These are phyloP conservation scores for Massarina eburnea DNA, from an alignment of 2,329 filamentous ascomycete species.

Conservation along the genomic window DNA sequence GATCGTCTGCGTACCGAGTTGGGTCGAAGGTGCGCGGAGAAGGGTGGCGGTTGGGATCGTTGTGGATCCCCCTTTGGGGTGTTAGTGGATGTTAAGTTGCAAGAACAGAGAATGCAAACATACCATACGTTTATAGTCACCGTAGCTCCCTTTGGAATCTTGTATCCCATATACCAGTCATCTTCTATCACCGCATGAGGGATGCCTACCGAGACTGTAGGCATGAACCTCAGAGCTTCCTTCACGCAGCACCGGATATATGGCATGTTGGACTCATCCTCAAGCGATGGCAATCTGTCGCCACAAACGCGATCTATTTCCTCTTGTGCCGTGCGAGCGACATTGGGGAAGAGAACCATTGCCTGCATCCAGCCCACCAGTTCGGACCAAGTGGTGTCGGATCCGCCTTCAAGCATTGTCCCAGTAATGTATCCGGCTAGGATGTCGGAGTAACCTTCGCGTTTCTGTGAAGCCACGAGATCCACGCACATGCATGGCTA, in stretches of 20 bases:
- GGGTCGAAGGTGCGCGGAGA: slow-evolving; percentile 21
- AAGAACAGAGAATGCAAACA: not conserved
- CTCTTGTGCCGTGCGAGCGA: slow-evolving; percentile 14
- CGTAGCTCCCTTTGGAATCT: slow-evolving; percentile 38
- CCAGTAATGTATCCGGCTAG: slow-evolving; percentile 17
- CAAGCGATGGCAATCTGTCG: slow-evolving; percentile 25
- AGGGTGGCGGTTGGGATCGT: slow-evolving; percentile 12
- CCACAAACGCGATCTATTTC: slow-evolving; percentile 26
- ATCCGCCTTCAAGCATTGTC: slow-evolving; percentile 17
- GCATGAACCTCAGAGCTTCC: slow-evolving; percentile 24
- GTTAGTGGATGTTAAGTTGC: not conserved
- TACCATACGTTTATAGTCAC: slow-evolving; percentile 37
- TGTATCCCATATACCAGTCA: slow-evolving; percentile 30
- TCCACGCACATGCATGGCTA: slow-evolving; percentile 29
- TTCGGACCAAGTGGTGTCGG: slow-evolving; percentile 15
- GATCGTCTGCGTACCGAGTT: slow-evolving; percentile 18
- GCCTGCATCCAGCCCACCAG: slow-evolving; percentile 20
- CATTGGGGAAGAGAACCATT: slow-evolving; percentile 18
- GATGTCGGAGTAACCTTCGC: slow-evolving; percentile 22
- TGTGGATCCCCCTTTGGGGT: slow-evolving; percentile 12
- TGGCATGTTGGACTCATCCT: slow-evolving; percentile 20
- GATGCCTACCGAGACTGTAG: slow-evolving; percentile 12
- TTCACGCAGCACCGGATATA: slow-evolving; percentile 25
- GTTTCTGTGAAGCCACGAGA: slow-evolving; percentile 20
- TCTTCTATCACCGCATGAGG: slow-evolving; percentile 19